These are phyloP conservation scores for Epichloe brachyelytri DNA, from an alignment of 2,329 filamentous ascomycete genomes.

Conservation along the genomic window DNA sequence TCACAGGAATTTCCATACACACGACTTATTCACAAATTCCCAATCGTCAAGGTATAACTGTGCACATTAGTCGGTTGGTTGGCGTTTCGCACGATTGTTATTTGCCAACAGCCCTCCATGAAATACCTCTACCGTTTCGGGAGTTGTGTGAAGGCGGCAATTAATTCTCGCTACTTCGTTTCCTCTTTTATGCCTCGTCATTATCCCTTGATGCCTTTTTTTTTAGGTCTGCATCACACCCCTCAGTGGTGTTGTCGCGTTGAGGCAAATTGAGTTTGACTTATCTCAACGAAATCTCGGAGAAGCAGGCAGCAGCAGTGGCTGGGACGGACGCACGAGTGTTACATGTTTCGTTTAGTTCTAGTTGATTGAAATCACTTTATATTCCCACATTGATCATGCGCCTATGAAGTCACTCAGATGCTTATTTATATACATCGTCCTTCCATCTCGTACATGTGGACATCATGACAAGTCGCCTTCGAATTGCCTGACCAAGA, in stretches of 20 bases:
- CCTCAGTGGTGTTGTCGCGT: background rate
- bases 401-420: background rate
- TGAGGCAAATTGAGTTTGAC: background rate
- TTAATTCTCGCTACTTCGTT: background rate
- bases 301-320: background rate
- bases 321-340: background rate
- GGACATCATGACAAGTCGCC: constrained; percentile 26
- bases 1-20: background rate
- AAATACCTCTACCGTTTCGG: background rate
- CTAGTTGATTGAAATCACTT: background rate
- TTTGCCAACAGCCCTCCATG: background rate
- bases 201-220: background rate
- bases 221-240: background rate
- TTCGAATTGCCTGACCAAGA: constrained; percentile 73
- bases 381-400: background rate
- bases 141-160: background rate
- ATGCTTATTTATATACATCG: background rate
- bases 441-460: background rate
- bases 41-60: background rate
- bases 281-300: background rate
- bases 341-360: background rate
- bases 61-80: background rate
- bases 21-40: background rate
- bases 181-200: background rate
- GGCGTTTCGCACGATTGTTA: background rate